Conservation (phyloP, 169 alveolate species). For the Perkinsus olseni region DNA sequence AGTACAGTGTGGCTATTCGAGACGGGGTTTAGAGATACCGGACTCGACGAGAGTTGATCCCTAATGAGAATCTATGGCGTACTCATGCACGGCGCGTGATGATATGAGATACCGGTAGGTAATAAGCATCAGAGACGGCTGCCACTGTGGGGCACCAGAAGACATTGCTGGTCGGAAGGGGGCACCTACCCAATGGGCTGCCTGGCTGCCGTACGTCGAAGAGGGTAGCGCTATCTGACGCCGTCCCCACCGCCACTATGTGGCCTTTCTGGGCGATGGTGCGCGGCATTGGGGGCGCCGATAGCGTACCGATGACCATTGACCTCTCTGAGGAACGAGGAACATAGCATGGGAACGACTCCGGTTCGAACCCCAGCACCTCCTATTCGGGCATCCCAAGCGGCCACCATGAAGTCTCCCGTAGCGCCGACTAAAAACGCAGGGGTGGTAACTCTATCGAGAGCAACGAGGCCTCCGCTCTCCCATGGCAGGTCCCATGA, state of each 20-base stretch:
- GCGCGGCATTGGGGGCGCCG: not conserved
- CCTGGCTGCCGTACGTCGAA: not conserved
- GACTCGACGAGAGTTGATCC: no score
- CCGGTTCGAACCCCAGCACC: not conserved
- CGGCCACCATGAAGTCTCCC: not conserved
- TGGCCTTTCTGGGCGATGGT: not conserved
- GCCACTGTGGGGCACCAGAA: no score
- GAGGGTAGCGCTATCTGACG: not conserved
- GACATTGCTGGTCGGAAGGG: no score
- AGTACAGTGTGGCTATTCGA: no score
- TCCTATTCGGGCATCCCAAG: not conserved
- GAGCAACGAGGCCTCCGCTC: not conserved
- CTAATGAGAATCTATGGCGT: no score
- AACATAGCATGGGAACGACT: not conserved
- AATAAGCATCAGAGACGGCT: no score
- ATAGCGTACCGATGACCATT: not conserved
- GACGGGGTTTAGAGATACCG: no score
- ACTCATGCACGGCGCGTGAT: no score
- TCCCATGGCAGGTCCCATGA: not conserved
- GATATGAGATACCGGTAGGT: no score
- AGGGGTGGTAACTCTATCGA: not conserved
- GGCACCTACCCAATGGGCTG: not conserved
- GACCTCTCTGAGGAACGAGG: not conserved
- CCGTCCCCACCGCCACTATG: not conserved
- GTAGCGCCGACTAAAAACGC: not conserved